These are phyloP conservation scores for Kalmusia sp. DNA, from an alignment of 2,329 filamentous ascomycete genomes.

Conservation along the genomic window DNA sequence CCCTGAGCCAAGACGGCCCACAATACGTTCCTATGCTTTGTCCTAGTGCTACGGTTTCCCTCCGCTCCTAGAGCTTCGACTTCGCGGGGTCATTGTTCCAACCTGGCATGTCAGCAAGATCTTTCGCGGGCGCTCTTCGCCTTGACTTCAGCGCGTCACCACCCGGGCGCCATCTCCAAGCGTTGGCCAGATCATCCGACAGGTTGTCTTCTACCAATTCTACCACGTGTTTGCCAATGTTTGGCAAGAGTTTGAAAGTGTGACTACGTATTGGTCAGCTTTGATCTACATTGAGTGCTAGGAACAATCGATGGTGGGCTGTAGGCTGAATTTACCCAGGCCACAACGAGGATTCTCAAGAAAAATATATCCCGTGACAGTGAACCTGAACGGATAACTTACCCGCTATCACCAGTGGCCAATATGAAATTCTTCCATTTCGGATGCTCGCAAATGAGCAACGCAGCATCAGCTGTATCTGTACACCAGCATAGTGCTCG, in stretches of 20 bases:
- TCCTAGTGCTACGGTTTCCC: constrained; percentile 15
- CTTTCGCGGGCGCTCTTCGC: constrained; percentile 51
- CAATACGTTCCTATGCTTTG: no score
- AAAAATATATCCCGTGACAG: no score
- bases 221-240: constrained; percentile 56
- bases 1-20: no score
- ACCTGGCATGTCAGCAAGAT: constrained; percentile 55
- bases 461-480: constrained; percentile 67
- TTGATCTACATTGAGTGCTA: no score
- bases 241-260: constrained; percentile 56
- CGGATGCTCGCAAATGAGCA: constrained; percentile 63
- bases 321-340: no score
- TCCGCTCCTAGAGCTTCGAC: neutral
- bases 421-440: constrained; percentile 56
- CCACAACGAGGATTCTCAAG: no score
- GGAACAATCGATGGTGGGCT: no score
- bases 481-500: constrained; percentile 65
- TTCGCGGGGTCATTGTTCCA: constrained; percentile 43
- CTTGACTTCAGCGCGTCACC: constrained; percentile 54
- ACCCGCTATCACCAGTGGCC: constrained; percentile 58
- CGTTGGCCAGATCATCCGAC: constrained; percentile 47
- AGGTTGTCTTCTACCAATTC: constrained; percentile 53
- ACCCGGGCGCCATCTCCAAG: constrained; percentile 56
- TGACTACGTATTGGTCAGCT: constrained; percentile 39
- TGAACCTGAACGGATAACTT: constrained; percentile 23